Evolutionary conservation across 176 grass and related monocot genomes (phyloP).

Genomic region (Avena atlantica): DNA sequence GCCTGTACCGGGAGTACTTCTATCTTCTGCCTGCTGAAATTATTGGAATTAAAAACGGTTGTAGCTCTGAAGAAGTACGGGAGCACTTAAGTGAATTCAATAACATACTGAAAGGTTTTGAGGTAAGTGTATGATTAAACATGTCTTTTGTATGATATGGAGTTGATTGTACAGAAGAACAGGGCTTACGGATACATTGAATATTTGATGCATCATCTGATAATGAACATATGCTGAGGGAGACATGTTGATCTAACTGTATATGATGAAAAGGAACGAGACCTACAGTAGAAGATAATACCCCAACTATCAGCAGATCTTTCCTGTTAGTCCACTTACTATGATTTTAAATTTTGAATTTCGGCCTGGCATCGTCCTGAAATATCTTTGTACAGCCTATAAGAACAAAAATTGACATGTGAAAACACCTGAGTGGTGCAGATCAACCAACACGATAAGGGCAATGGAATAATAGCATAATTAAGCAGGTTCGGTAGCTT

Average conservation of each 20-base stretch:
- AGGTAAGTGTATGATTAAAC: slow-evolving; percentile 47
- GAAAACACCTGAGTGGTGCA: neutral
- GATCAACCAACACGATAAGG: slow-evolving; percentile 7
- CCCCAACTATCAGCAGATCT: slow-evolving; percentile 1
- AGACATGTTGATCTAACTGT: neutral
- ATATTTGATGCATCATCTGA: neutral
- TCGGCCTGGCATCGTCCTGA: neutral
- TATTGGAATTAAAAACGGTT: slow-evolving; percentile 77
- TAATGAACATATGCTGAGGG: neutral
- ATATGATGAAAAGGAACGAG: neutral
- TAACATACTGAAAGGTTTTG: slow-evolving; percentile 75
- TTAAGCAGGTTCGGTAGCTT: slow-evolving; percentile 3
- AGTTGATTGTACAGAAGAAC: slow-evolving; percentile 27
- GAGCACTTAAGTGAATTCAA: slow-evolving; percentile 77
- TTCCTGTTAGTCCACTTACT: neutral
- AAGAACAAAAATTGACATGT: slow-evolving; percentile 4
- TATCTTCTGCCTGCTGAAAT: slow-evolving; percentile 95
- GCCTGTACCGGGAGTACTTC: slow-evolving; percentile 70
- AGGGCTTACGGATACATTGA: neutral
- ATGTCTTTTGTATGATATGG: neutral
- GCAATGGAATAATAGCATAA: neutral
- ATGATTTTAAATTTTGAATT: slow-evolving; percentile 1
- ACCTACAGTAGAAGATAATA: neutral
- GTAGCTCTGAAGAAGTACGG: slow-evolving; percentile 64
- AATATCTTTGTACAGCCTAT: neutral